phyloP scores from a whole-genome alignment of 805 yeast species.

The Metschnikowia reukaufii region DNA sequence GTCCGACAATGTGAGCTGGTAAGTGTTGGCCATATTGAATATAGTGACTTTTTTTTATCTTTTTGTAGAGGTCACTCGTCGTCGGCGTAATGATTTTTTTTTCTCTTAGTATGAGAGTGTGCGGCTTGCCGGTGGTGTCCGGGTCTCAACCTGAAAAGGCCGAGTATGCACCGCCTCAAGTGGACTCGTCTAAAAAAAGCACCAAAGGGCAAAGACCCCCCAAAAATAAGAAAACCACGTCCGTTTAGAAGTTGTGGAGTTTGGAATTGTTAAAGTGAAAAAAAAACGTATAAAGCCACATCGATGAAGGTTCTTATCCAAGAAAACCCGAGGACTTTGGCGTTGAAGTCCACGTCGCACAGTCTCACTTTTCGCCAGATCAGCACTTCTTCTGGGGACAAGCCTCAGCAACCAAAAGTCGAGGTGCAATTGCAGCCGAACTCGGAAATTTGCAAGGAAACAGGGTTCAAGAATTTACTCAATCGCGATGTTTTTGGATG shows the following conservation, averaged over 20 bases:
- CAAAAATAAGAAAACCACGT: no score
- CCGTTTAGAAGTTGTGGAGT: no score
- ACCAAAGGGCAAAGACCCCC: no score
- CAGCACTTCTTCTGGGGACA: slow-evolving; percentile 4
- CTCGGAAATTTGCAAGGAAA: slow-evolving; percentile 34
- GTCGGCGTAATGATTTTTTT: slow-evolving; percentile 1
- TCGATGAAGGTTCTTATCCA: slow-evolving; percentile 17
- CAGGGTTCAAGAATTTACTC: slow-evolving; percentile 39
- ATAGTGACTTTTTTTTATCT: background rate
- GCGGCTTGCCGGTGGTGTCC: slow-evolving; percentile 10
- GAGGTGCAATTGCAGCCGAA: slow-evolving; percentile 48
- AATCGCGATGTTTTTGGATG: slow-evolving; percentile 58
- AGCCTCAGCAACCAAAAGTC: slow-evolving; percentile 31
- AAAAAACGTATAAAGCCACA: background rate
- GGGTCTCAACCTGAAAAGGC: slow-evolving; percentile 3
- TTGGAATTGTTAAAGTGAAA: no score
- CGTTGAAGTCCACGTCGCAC: slow-evolving; percentile 19
- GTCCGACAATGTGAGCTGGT: slow-evolving; percentile 43
- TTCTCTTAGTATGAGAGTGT: background rate
- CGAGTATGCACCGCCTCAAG: slow-evolving; percentile 2
- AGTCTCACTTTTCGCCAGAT: slow-evolving; percentile 18
- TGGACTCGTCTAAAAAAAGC: background rate
- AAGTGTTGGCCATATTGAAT: slow-evolving; percentile 15
- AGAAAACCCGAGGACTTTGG: slow-evolving; percentile 20
- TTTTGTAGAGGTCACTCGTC: no score